phyloP scores from a whole-genome alignment of 1,284 basidiomycete species.

The Malassezia arunalokei region DNA sequence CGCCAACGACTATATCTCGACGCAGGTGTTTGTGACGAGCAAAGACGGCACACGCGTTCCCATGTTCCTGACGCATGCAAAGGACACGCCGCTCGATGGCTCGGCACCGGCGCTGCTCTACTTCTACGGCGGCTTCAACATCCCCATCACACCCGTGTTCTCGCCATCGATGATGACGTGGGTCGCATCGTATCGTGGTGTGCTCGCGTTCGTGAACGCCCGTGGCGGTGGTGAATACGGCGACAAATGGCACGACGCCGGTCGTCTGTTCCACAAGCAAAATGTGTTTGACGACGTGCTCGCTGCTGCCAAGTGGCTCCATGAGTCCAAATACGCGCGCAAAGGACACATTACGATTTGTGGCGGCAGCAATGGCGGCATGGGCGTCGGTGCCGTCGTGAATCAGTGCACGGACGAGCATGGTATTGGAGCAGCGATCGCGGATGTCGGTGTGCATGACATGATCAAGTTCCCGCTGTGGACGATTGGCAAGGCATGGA shows the following conservation, averaged over 20 bases:
- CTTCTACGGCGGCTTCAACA: conserved; percentile 53
- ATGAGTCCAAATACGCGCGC: conserved; percentile 59
- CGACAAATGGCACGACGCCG: conserved; percentile 51
- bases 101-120: conserved; percentile 68
- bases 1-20: conserved; percentile 59
- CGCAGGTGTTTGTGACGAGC: conserved; percentile 55
- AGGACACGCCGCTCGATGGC: conserved; percentile 60
- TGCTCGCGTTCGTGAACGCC: conserved; percentile 56
- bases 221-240: conserved; percentile 75
- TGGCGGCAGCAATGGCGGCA: conserved; percentile 50
- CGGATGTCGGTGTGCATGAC: conserved; percentile 55
- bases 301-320: conserved; percentile 57
- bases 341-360: conserved; percentile 65
- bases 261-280: conserved; percentile 45
- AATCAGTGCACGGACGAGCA: conserved; percentile 67
- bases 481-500: conserved; percentile 60
- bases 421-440: conserved; percentile 54
- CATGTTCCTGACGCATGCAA: conserved; percentile 73
- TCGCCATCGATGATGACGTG: conserved; percentile 63
- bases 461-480: conserved; percentile 51
- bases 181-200: conserved; percentile 60
- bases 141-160: conserved; percentile 59
- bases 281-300: conserved; percentile 62
- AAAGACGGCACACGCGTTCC: conserved; percentile 72
- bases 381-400: conserved; percentile 65